These are phyloP conservation scores for Hemisphaericaspora xylanilytica DNA, from an alignment of 1,139 yeast species.

Conservation along the genomic window DNA sequence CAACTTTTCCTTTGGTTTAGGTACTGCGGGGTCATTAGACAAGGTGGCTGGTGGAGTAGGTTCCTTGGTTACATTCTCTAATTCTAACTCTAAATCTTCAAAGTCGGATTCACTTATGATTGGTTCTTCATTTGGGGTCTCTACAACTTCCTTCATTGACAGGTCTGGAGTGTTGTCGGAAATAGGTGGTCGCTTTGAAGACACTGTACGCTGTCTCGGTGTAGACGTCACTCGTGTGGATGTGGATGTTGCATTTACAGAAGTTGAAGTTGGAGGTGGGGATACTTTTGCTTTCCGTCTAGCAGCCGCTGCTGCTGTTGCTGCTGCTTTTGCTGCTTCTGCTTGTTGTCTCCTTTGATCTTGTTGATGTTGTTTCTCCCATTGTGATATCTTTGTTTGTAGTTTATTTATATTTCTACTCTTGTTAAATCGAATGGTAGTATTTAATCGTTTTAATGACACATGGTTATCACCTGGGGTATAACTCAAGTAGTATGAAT, in stretches of 20 bases:
- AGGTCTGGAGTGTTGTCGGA: constrained; percentile 16
- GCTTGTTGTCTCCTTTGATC: background rate
- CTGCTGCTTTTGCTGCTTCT: background rate
- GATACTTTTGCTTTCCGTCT: constrained; percentile 8
- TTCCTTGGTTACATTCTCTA: background rate
- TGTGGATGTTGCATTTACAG: background rate
- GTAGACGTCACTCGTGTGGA: background rate
- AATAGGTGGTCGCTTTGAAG: constrained; percentile 18
- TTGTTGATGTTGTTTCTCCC: constrained; percentile 14
- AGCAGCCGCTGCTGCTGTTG: background rate
- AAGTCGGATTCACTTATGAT: constrained; percentile 38
- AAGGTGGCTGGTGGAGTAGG: background rate
- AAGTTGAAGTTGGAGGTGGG: background rate
- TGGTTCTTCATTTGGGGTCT: constrained; percentile 17
- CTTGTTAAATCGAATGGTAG: constrained; percentile 37
- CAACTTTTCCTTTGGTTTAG: constrained; percentile 1
- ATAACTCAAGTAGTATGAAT: constrained; percentile 33
- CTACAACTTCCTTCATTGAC: background rate
- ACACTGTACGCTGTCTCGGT: constrained; percentile 1
- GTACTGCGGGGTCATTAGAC: background rate
- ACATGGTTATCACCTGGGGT: constrained; percentile 19
- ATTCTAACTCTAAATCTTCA: constrained; percentile 33
- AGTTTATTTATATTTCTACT: constrained; percentile 31
- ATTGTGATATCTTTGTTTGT: constrained; percentile 14
- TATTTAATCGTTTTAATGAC: constrained; percentile 25